A percentile compares a stretch with the other conserved stretches of the same genome.
Evolutionary conservation across 257 asterid species (phyloP).

Genomic region (Salvia rosmarinus): DNA sequence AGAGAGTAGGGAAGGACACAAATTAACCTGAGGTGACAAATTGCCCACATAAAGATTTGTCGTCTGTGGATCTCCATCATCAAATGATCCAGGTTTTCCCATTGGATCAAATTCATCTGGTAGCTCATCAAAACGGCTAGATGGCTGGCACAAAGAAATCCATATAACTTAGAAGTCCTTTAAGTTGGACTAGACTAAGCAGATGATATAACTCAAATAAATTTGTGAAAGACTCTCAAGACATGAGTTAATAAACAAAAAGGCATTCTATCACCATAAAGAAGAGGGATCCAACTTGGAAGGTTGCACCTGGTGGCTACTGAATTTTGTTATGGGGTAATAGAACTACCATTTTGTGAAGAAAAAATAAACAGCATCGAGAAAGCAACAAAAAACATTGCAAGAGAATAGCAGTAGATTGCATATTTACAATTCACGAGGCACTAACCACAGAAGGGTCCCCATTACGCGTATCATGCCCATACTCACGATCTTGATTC

Average conservation of each 20-base stretch:
- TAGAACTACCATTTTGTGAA: not conserved
- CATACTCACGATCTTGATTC: conserved; percentile 78
- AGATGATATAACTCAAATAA: conserved; percentile 7
- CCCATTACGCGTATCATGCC: conserved; percentile 72
- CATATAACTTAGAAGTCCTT: conserved; percentile 26
- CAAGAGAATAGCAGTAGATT: conserved; percentile 8
- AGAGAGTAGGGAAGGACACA: not conserved
- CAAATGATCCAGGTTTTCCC: conserved; percentile 90
- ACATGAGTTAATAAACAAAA: not conserved
- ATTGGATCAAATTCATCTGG: conserved; percentile 91
- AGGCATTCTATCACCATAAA: conserved; percentile 3
- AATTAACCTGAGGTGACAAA: conserved; percentile 80
- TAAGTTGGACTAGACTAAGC: conserved; percentile 21
- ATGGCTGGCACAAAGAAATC: conserved; percentile 52
- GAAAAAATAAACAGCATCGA: conserved; percentile 4
- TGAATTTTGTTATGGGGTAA: conserved; percentile 1
- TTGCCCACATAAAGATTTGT: conserved; percentile 95
- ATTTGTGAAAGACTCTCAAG: not conserved
- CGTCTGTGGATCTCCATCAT: conserved; percentile 95
- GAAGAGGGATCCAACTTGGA: conserved; percentile 8
- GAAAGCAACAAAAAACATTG: conserved; percentile 7
- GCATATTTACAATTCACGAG: conserved; percentile 17
- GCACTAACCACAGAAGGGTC: conserved; percentile 70
- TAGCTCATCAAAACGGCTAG: conserved; percentile 91
- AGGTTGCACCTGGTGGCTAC: conserved; percentile 2